A percentile compares a stretch with the other conserved stretches of the same genome.
Evolutionary conservation across 1,284 basidiomycete species (phyloP).

Genomic region (Naganishia sp.): DNA sequence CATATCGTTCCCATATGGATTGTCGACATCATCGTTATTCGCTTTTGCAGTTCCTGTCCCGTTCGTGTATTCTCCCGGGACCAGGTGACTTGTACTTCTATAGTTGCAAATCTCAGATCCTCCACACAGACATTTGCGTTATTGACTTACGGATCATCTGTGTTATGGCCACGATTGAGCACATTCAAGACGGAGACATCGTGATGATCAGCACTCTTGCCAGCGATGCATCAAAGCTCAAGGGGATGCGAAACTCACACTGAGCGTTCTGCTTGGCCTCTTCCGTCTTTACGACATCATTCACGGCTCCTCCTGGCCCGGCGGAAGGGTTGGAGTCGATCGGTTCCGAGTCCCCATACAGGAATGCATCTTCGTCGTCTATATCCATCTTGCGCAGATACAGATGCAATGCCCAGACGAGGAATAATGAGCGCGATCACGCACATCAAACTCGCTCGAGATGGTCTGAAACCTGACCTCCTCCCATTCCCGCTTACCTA

Average conservation of each 20-base stretch:
- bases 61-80: slow-evolving; percentile 18
- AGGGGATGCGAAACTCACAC: background rate
- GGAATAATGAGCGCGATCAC: background rate
- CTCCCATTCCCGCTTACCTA: slow-evolving; percentile 6
- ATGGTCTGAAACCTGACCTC: background rate
- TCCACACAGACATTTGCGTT: background rate
- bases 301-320: slow-evolving; percentile 2
- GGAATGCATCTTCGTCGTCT: slow-evolving; percentile 35
- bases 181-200: background rate
- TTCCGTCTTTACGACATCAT: slow-evolving; percentile 23
- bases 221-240: background rate
- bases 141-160: slow-evolving; percentile 17
- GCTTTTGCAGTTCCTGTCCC: slow-evolving; percentile 1
- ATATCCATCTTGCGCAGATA: slow-evolving; percentile 25
- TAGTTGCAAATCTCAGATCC: background rate
- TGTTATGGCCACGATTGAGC: background rate
- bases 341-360: slow-evolving; percentile 35
- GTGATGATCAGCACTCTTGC: background rate
- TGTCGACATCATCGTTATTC: slow-evolving; percentile 7
- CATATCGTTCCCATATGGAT: slow-evolving; percentile 27
- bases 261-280: slow-evolving; percentile 18
- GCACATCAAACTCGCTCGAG: background rate
- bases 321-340: slow-evolving; percentile 14
- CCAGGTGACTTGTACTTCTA: background rate
- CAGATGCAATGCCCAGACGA: too few relatives aligned